A percentile compares a stretch with the other conserved stretches of the same genome.
Conservation (phyloP, 2,329 filamentous ascomycete genomes). For the Trichoderma lentiforme region DNA sequence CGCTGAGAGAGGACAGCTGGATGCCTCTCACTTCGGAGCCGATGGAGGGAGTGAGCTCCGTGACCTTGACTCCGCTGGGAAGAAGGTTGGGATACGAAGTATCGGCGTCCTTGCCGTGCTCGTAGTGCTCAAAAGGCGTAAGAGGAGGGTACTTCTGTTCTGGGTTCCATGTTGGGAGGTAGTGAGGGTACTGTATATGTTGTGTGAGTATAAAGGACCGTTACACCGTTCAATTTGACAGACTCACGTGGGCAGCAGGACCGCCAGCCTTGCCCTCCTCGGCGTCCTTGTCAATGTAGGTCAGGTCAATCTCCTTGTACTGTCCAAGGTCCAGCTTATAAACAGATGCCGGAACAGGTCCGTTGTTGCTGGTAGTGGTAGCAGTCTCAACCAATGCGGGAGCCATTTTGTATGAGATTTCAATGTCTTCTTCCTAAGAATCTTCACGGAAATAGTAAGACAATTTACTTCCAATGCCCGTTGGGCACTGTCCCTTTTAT, state of each 20-base stretch:
- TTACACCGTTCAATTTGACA: not conserved
- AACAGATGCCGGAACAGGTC: conserved; percentile 5
- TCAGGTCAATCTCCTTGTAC: conserved; percentile 33
- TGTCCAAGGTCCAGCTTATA: conserved; percentile 29
- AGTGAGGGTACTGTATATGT: conserved; percentile 58
- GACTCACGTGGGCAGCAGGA: conserved; percentile 29
- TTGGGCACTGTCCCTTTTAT: conserved; percentile 1
- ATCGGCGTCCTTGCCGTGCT: conserved; percentile 74
- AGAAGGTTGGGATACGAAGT: conserved; percentile 66
- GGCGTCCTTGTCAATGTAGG: conserved; percentile 26
- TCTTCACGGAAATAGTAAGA: not conserved
- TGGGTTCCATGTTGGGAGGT: conserved; percentile 68
- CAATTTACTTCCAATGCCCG: not conserved
- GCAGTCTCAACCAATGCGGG: conserved; percentile 23
- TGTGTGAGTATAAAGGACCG: not conserved
- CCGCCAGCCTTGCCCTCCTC: conserved; percentile 30
- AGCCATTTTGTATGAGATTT: conserved; percentile 22
- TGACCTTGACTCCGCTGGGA: conserved; percentile 46
- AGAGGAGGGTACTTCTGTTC: conserved; percentile 63
- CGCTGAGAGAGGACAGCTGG: conserved; percentile 65
- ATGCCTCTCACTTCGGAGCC: conserved; percentile 69
- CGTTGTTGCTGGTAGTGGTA: conserved; percentile 19
- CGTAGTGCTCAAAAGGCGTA: conserved; percentile 66
- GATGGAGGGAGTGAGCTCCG: conserved; percentile 68
- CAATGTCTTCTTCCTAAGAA: not conserved